phyloP scores from a whole-genome alignment of 2,329 filamentous ascomycete species.

The Cladosporium halotolerans region DNA sequence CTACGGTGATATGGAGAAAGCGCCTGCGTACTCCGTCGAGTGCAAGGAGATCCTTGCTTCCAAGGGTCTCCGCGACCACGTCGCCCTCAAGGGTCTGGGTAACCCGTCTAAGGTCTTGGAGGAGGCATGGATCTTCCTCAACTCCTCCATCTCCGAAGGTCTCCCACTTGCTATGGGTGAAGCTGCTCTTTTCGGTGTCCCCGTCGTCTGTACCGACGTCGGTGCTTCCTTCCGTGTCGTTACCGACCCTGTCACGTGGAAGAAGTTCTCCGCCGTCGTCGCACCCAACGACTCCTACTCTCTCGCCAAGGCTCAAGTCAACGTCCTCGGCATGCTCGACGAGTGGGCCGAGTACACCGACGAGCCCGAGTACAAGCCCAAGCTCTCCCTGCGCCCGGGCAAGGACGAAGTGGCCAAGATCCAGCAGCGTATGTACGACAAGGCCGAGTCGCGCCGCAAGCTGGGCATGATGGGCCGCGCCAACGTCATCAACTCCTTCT shows the following conservation, averaged over 20 bases:
- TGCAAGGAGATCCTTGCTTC: conserved; percentile 48
- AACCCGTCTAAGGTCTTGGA: conserved; percentile 49
- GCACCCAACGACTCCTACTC: conserved; percentile 57
- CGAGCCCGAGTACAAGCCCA: conserved; percentile 37
- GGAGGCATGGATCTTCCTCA: conserved; percentile 51
- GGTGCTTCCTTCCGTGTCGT: conserved; percentile 51
- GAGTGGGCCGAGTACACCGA: conserved; percentile 56
- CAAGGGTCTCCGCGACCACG: conserved; percentile 39
- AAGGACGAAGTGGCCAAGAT: conserved; percentile 48
- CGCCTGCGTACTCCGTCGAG: conserved; percentile 49
- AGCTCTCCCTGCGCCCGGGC: conserved; percentile 45
- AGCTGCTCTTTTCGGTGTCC: conserved; percentile 41
- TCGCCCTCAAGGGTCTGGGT: conserved; percentile 46
- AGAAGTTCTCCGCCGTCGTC: conserved; percentile 55
- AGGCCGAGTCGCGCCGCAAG: conserved; percentile 49
- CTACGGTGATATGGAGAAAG: conserved; percentile 54
- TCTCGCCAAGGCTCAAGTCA: conserved; percentile 56
- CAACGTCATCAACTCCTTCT: conserved; percentile 55
- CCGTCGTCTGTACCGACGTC: conserved; percentile 44
- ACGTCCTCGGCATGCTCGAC: conserved; percentile 55
- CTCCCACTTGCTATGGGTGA: conserved; percentile 42
- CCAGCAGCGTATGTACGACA: conserved; percentile 55
- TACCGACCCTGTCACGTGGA: conserved; percentile 44
- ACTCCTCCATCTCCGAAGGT: conserved; percentile 42
- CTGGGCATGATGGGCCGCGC: conserved; percentile 53